A percentile compares a stretch with the other conserved stretches of the same genome.
Evolutionary conservation across 2,329 filamentous ascomycete genomes (phyloP).

Genomic region (Fusarium illudens): DNA sequence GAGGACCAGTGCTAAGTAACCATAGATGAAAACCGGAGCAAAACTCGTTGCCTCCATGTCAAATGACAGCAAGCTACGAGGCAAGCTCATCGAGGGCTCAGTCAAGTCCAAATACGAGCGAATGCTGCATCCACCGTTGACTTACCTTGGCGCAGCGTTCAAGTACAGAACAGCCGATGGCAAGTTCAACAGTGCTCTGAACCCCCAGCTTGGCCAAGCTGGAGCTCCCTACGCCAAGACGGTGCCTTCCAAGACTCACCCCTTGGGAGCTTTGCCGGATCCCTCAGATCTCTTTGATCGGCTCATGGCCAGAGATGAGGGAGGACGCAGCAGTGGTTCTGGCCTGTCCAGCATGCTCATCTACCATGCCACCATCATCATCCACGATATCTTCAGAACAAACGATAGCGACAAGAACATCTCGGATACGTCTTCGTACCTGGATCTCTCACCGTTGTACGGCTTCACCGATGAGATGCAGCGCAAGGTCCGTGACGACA

Average conservation of each 20-base stretch:
- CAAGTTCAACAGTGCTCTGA: constrained; percentile 40
- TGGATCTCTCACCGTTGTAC: constrained; percentile 57
- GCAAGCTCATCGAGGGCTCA: background rate
- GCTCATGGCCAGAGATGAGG: constrained; percentile 41
- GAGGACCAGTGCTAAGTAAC: background rate
- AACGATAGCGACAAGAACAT: constrained; percentile 44
- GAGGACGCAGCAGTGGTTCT: constrained; percentile 47
- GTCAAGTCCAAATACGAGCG: constrained; percentile 3
- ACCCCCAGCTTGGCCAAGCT: constrained; percentile 44
- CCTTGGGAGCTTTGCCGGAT: constrained; percentile 42
- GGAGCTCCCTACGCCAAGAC: constrained; percentile 45
- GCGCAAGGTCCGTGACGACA: constrained; percentile 42
- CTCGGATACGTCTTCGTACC: constrained; percentile 54
- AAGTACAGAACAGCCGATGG: constrained; percentile 42
- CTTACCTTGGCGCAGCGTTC: constrained; percentile 39
- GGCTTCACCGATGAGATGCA: constrained; percentile 49
- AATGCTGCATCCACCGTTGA: constrained; percentile 7
- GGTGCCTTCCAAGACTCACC: constrained; percentile 36
- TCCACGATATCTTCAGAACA: constrained; percentile 58
- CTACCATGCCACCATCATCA: constrained; percentile 61
- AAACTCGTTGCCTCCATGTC: constrained; percentile 9
- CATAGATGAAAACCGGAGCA: constrained; percentile 3
- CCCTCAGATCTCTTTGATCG: constrained; percentile 45
- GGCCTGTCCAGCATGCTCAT: constrained; percentile 58
- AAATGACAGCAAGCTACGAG: constrained; percentile 6